Evolutionary conservation across 805 yeast genomes (phyloP), one percentile per base, ranked within the genome.

Genomic region (Suhomyces faveliae): DNA sequence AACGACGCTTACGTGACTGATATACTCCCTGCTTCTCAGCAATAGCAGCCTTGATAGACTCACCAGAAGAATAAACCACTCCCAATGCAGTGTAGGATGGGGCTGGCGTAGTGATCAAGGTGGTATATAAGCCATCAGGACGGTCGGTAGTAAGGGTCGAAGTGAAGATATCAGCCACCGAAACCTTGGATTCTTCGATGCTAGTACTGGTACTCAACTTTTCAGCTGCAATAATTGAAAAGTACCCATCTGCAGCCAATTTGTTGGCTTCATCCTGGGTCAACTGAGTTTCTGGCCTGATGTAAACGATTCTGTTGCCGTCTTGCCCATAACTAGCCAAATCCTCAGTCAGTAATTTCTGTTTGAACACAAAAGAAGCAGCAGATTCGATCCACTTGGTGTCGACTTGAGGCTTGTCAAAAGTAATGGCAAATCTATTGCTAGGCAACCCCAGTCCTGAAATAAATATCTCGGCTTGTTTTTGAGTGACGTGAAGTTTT

Each of bases 1-100:
- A 83, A 17, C 61, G 60, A 45, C 78, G 68, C 60, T 86, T 84
- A 59, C 99, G 84, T 7, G 97, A 89, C 67, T 87, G 97, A 68
- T 94, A 94, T 2, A 94, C 96, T 49, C 99, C 99, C 8, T 88
- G 82, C 43, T 81, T 78, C 19, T 88, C 85, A 51, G 80, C 81
- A 56, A 94, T 79, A 10, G 98, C 94, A 58, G 87, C 91, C 39
- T 78, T 69, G 59, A 94, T 82, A 27, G 96, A 88, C 57, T 86
- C 90, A 37, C 68, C 68, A 0, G 96, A 89, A 0, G 98, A 92
- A 70, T 90, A 94, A 8, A 92, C 97, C 23, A 92, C 76, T 4
- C 99, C 99, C 45, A 94, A 74, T 1, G 78, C 76, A 22, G 74
- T 61, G 46, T 61, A 58, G n/a, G 70, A 49, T 7, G 76, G 76